Percentiles rank a stretch among this genome's conserved stretches.
These are phyloP conservation scores for Saitozyma sp. DNA, from an alignment of 768 basidiomycete species.

Conservation along the genomic window DNA sequence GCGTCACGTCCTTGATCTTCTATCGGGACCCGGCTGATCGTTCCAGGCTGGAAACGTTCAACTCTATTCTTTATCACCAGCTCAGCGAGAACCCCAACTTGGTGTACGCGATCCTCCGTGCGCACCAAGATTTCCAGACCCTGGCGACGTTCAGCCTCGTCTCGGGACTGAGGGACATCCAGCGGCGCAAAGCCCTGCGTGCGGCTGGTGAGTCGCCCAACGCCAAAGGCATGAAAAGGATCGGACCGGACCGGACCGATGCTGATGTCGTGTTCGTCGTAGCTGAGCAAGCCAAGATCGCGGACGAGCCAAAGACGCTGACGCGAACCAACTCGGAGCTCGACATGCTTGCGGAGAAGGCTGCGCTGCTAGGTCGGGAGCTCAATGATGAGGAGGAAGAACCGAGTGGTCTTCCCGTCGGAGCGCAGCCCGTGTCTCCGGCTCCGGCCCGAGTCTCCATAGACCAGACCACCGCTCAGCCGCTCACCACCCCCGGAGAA, in stretches of 20 bases:
- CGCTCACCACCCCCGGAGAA: constrained; percentile 32
- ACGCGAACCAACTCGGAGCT: constrained; percentile 38
- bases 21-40: not conserved
- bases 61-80: constrained; percentile 74
- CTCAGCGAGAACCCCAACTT: constrained; percentile 81
- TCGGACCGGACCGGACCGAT: not conserved
- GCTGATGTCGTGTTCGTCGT: not conserved
- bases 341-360: constrained; percentile 46
- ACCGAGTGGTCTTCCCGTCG: not conserved
- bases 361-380: constrained; percentile 38
- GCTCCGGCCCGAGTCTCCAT: not conserved
- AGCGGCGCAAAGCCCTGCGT: constrained; percentile 66
- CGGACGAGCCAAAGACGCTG: constrained; percentile 19
- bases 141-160: constrained; percentile 88
- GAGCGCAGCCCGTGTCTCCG: not conserved
- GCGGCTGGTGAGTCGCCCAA: constrained; percentile 27
- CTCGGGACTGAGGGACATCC: constrained; percentile 80
- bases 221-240: not conserved
- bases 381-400: constrained; percentile 20
- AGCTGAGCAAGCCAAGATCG: constrained; percentile 1
- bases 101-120: constrained; percentile 77
- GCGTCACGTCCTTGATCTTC: not conserved
- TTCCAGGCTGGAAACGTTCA: constrained; percentile 83
- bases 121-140: constrained; percentile 82
- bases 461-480: not conserved